Evolutionary conservation across 257 asterid genomes (phyloP).

Genomic region (Solanum tacnaense): DNA sequence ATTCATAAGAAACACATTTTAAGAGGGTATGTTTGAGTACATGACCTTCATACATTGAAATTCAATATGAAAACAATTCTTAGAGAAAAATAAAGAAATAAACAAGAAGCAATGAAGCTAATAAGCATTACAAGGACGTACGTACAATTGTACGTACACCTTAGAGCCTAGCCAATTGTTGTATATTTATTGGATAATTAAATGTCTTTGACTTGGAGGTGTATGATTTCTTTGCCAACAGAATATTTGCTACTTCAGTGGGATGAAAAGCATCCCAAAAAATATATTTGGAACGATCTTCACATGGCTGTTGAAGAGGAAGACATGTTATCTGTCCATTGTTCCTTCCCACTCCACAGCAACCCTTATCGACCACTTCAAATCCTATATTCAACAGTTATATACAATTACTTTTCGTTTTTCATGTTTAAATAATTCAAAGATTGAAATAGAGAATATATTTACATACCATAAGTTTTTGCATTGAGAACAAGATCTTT

Average conservation of each 20-base stretch:
- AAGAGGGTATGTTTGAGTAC: not conserved
- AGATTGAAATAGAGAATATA: not conserved
- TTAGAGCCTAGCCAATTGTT: slow-evolving; percentile 57
- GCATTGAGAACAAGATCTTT: slow-evolving; percentile 56
- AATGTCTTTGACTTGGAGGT: slow-evolving; percentile 39
- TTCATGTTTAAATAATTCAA: not conserved
- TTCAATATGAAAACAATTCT: not conserved
- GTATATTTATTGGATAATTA: slow-evolving; percentile 74
- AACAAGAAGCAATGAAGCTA: not conserved
- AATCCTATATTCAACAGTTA: slow-evolving; percentile 34
- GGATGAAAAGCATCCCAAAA: slow-evolving; percentile 97
- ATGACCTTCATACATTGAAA: not conserved
- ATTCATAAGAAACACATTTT: not conserved
- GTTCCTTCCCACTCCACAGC: slow-evolving; percentile 87
- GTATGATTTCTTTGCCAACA: slow-evolving; percentile 66
- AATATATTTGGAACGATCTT: slow-evolving; percentile 41
- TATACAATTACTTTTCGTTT: not conserved
- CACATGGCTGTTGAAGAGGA: slow-evolving; percentile 65
- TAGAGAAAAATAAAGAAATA: not conserved
- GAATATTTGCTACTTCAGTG: slow-evolving; percentile 66
- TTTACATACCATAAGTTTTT: slow-evolving; percentile 32
- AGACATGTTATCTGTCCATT: slow-evolving; percentile 88
- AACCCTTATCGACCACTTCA: slow-evolving; percentile 72
- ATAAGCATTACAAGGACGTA: not conserved
- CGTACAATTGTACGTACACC: not conserved